Evolutionary conservation across 768 basidiomycete species (phyloP), one percentile per base, ranked within the genome.

Genomic region (Chalciporus sphaerocephalus): DNA sequence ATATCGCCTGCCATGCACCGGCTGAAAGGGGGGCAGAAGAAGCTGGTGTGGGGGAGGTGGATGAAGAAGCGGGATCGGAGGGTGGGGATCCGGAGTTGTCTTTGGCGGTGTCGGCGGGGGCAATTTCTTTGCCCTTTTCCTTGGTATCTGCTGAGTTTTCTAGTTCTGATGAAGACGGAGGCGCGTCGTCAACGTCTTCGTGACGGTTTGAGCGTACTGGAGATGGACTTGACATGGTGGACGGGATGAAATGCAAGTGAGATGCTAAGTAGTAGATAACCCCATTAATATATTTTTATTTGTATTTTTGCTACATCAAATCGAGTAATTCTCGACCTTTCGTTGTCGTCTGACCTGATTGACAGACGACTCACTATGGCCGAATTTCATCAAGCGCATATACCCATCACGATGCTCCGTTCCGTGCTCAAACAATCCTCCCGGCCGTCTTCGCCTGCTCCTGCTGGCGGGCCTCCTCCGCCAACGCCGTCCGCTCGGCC

Each of bases 1-100:
- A 92, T 23, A 92, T 75, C 28, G 89, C 89, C 64, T 91, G 90
- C 89, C 90, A 92, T 21, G 76, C 66, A 42, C 59, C 57, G 15
- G 55, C 57, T 16, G 61, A 60, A 43, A 59, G 54, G 53, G 24
- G 55, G 44, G 42, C 51, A 36, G 36, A 53, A 42, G 32, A 48
- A 22, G 38, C 47, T 39, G 54, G 38, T 17, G 44, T 28, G 5
- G 50, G 27, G 6, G 52, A 15, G 11, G 57, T 16, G 13, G 58
- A 28, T 1, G 50, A n/a, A 34, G 45, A 17, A 17, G 51, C 7
- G 24, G 33, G 24, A 16, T 39, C 39, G 12, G 46, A 40, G 27
- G 39, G 20, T 34, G 38, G 28, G 32, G 39, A 46, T 33, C 33
- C 17, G n/a, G 32, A 16, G 38, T 40, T 24, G 32, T 25, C 39